A percentile compares a stretch with the other conserved stretches of the same genome.
phyloP scores from a whole-genome alignment of 163 green algal species.

The Trebouxia gelatinosa region DNA sequence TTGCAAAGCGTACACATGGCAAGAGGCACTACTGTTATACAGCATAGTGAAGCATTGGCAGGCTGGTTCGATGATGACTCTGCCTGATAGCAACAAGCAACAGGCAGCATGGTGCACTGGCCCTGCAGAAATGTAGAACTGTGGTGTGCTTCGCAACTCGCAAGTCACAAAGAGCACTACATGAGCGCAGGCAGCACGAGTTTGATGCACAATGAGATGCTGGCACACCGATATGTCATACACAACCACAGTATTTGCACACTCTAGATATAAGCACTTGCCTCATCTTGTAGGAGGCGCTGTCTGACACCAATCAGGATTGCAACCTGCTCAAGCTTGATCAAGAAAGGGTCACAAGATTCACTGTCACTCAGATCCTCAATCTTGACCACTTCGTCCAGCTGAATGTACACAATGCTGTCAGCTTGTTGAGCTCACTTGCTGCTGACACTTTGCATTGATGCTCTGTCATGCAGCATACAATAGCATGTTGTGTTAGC shows the following conservation, averaged over 20 bases:
- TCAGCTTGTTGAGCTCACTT: too few relatives aligned
- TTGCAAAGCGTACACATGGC: not conserved
- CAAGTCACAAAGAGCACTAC: too few relatives aligned
- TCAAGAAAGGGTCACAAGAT: not conserved
- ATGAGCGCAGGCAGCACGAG: too few relatives aligned
- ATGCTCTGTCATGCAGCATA: not conserved
- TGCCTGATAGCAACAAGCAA: too few relatives aligned
- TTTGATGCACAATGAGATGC: too few relatives aligned
- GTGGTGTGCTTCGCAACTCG: too few relatives aligned
- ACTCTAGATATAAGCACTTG: not conserved
- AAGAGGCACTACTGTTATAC: not conserved
- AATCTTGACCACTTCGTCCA: not conserved
- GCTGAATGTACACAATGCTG: not conserved
- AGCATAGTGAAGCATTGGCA: not conserved
- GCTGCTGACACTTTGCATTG: too few relatives aligned
- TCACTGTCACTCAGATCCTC: slow-evolving; percentile 6
- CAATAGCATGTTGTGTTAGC: not conserved
- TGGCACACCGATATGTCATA: too few relatives aligned
- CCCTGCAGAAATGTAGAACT: too few relatives aligned
- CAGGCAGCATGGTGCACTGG: too few relatives aligned
- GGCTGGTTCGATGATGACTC: not conserved
- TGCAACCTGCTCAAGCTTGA: not conserved
- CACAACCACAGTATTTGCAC: not conserved
- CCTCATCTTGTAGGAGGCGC: not conserved
- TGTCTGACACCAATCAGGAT: not conserved